Conservation (phyloP, 2,329 filamentous ascomycete genomes). For the Aspergillus tamarii region DNA sequence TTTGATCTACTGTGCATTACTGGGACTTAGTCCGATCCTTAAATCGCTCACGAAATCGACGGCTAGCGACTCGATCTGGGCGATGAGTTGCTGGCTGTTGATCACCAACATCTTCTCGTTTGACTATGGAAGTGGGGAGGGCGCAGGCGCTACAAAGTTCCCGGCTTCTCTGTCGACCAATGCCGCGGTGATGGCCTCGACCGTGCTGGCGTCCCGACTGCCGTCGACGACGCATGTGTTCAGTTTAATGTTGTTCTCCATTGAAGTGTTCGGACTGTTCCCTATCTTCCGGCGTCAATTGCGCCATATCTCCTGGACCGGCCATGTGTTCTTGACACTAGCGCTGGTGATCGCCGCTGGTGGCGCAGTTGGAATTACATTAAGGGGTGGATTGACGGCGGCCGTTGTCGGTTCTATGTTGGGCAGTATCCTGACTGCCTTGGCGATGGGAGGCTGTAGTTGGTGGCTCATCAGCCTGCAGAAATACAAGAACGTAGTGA, state of each 20-base stretch:
- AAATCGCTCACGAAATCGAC: slow-evolving; percentile 95
- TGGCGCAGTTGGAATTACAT: slow-evolving; percentile 69
- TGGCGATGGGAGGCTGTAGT: slow-evolving; percentile 89
- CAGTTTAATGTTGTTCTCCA: slow-evolving; percentile 90
- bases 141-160: slow-evolving; percentile 50
- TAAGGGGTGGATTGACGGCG: slow-evolving; percentile 58
- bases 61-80: slow-evolving; percentile 94
- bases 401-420: slow-evolving; percentile 74
- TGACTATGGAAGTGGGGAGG: slow-evolving; percentile 75
- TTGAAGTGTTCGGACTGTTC: slow-evolving; percentile 95
- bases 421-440: slow-evolving; percentile 71
- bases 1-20: slow-evolving; percentile 87
- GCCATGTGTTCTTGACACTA: slow-evolving; percentile 76
- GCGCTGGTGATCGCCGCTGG: slow-evolving; percentile 78
- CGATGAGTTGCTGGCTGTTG: slow-evolving; percentile 89
- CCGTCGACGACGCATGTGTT: slow-evolving; percentile 94
- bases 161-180: slow-evolving; percentile 81
- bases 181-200: slow-evolving; percentile 93
- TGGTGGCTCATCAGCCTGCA: slow-evolving; percentile 98
- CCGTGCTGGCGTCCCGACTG: slow-evolving; percentile 86
- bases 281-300: slow-evolving; percentile 95
- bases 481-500: slow-evolving; percentile 99
- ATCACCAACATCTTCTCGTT: slow-evolving; percentile 98
- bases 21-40: slow-evolving; percentile 91
- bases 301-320: slow-evolving; percentile 76